Evolutionary conservation across 257 asterid species (phyloP).

Genomic region (Cinchona pubescens): DNA sequence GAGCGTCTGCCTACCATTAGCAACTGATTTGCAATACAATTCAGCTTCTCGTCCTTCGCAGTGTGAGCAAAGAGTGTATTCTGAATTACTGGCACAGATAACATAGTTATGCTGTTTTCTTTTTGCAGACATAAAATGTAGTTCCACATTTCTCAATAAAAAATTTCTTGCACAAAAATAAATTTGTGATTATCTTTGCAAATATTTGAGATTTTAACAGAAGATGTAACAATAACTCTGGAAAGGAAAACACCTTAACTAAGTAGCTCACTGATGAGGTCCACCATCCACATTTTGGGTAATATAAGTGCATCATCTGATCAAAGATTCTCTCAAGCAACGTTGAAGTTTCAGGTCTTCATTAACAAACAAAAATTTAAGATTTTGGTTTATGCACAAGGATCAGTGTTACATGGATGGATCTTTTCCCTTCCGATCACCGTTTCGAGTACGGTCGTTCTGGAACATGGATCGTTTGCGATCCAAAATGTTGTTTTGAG

Average conservation of each 20-base stretch:
- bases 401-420: no score
- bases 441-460: no score
- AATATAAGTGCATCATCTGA: neutral
- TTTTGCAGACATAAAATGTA: no score
- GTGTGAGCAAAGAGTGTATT: no score
- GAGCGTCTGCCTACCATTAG: constrained; percentile 55
- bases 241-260: neutral
- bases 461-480: no score
- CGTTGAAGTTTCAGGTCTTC: neutral
- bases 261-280: neutral
- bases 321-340: neutral
- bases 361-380: neutral
- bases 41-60: no score
- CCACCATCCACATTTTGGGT: neutral
- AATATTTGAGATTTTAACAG: neutral
- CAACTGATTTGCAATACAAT: constrained; percentile 87
- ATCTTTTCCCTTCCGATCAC: no score
- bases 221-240: neutral
- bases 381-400: neutral
- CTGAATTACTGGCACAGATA: no score
- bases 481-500: no score
- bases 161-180: neutral
- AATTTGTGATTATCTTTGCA: neutral
- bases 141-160: neutral
- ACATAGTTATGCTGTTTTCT: no score